These are phyloP conservation scores for Calonectria pseudoturangicola DNA, from an alignment of 2,329 filamentous ascomycete genomes.

Conservation along the genomic window DNA sequence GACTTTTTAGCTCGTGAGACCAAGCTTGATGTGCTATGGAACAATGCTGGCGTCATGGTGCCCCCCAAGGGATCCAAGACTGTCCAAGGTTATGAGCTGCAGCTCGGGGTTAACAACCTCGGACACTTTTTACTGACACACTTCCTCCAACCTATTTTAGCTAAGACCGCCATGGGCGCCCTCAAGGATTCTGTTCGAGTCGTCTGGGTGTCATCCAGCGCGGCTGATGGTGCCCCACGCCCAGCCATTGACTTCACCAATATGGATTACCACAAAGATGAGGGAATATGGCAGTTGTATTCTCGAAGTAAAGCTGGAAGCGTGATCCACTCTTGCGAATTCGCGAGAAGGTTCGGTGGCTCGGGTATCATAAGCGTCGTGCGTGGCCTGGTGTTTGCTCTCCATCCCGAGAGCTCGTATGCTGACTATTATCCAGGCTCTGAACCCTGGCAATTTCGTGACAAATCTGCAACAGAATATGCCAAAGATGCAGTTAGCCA, in stretches of 20 bases:
- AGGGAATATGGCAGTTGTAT: conserved; percentile 48
- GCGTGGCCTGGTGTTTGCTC: neutral
- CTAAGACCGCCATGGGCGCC: conserved; percentile 54
- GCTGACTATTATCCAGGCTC: conserved; percentile 1
- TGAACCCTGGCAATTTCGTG: conserved; percentile 41
- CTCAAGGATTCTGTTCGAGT: conserved; percentile 55
- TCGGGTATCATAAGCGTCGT: conserved; percentile 40
- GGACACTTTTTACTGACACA: conserved; percentile 63
- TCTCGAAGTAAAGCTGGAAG: conserved; percentile 53
- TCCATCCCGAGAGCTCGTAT: neutral
- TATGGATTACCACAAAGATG: conserved; percentile 47
- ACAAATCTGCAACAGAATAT: conserved; percentile 38
- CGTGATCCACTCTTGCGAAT: conserved; percentile 51
- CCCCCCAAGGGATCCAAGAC: conserved; percentile 61
- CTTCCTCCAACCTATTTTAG: conserved; percentile 50
- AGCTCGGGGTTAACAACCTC: conserved; percentile 63
- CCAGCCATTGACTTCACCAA: conserved; percentile 41
- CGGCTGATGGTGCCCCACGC: neutral
- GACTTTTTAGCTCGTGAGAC: conserved; percentile 50
- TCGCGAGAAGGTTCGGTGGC: conserved; percentile 47
- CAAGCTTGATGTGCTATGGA: conserved; percentile 61
- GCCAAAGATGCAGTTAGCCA: neutral
- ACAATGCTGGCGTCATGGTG: conserved; percentile 65
- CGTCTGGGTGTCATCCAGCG: conserved; percentile 54
- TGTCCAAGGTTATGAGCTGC: conserved; percentile 62